A percentile compares a stretch with the other conserved stretches of the same genome.
Conservation (phyloP, 139 green algal species). For the Volvox reticuliferus region DNA sequence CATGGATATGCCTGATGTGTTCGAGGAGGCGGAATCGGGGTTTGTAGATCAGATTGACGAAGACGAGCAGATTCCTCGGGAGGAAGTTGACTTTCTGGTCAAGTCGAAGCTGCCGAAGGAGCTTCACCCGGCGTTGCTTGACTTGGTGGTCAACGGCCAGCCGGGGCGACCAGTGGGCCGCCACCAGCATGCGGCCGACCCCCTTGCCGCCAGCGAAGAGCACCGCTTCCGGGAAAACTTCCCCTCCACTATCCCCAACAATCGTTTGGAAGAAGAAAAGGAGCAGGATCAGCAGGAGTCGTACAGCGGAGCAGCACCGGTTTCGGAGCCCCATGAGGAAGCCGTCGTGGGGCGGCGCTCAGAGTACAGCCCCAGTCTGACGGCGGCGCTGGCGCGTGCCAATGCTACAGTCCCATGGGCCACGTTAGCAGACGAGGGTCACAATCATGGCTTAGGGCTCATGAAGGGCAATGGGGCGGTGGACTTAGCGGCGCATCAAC, state of each 20-base stretch:
- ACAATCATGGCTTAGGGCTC: too few relatives aligned
- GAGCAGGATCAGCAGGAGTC: neutral
- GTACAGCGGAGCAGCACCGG: neutral
- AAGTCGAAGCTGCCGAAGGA: neutral
- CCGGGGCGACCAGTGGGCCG: neutral
- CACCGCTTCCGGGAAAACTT: too few relatives aligned
- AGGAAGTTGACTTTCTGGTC: neutral
- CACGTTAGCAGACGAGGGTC: too few relatives aligned
- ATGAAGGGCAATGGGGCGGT: too few relatives aligned
- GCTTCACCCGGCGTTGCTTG: conserved; percentile 14
- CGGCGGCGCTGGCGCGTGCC: conserved; percentile 1
- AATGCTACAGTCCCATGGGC: neutral
- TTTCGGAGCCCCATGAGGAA: neutral
- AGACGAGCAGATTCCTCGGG: neutral
- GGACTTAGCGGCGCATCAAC: too few relatives aligned
- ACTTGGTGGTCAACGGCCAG: neutral
- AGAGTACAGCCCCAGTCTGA: neutral
- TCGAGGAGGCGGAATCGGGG: too few relatives aligned
- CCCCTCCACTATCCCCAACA: too few relatives aligned
- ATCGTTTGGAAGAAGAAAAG: neutral
- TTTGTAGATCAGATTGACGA: neutral
- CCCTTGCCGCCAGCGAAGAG: too few relatives aligned
- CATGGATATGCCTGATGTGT: neutral
- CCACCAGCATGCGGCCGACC: too few relatives aligned
- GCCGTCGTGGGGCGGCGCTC: neutral